phyloP scores from a whole-genome alignment of 371 early-diverging fungal species.

The Mucor velutinosus region DNA sequence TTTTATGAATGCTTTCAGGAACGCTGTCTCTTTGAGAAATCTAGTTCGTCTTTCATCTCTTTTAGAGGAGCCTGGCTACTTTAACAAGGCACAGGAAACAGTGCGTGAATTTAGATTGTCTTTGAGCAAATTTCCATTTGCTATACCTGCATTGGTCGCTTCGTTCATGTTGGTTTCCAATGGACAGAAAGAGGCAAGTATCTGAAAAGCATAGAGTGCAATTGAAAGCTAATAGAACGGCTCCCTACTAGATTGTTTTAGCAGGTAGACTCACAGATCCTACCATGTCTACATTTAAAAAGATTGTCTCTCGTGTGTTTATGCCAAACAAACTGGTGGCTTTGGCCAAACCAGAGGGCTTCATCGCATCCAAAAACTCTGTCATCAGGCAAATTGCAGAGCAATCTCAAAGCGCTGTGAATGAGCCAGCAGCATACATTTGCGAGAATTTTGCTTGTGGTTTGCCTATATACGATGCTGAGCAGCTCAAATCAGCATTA shows the following conservation, averaged over 20 bases:
- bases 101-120: slow-evolving; percentile 30
- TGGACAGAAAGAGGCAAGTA: slow-evolving; percentile 50
- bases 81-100: slow-evolving; percentile 35
- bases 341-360: slow-evolving; percentile 28
- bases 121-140: slow-evolving; percentile 38
- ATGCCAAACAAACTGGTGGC: slow-evolving; percentile 42
- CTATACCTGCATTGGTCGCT: slow-evolving; percentile 46
- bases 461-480: slow-evolving; percentile 32
- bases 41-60: slow-evolving; percentile 43
- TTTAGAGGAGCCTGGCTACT: slow-evolving; percentile 27
- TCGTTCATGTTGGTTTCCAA: slow-evolving; percentile 35
- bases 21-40: slow-evolving; percentile 47
- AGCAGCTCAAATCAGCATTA: slow-evolving; percentile 12
- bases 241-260: slow-evolving; percentile 41
- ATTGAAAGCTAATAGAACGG: not conserved
- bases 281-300: slow-evolving; percentile 23
- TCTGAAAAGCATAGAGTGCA: not conserved
- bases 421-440: slow-evolving; percentile 30
- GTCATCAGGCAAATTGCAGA: slow-evolving; percentile 27
- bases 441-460: slow-evolving; percentile 58
- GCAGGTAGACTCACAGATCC: slow-evolving; percentile 27
- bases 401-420: not conserved
- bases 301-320: slow-evolving; percentile 25
- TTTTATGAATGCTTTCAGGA: slow-evolving; percentile 21
- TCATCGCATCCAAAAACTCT: slow-evolving; percentile 30